A percentile compares a stretch with the other conserved stretches of the same genome.
Conservation (phyloP, 2,329 filamentous ascomycete genomes). For the Coniochaeta prunicola region DNA sequence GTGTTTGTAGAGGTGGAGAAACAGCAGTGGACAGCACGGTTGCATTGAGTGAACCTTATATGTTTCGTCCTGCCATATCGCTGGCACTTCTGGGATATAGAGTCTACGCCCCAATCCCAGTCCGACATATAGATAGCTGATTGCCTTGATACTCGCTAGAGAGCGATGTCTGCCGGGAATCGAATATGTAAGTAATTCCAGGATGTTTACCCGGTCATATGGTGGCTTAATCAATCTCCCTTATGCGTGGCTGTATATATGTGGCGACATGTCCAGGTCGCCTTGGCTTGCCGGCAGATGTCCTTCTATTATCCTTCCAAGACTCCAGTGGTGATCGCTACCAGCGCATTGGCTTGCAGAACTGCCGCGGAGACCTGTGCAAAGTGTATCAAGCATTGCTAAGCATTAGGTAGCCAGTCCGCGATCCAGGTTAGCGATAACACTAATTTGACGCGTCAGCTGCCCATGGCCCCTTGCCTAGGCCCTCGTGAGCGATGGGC, state of each 20-base stretch:
- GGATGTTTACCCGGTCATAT: slow-evolving; percentile 1
- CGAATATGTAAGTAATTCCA: neutral
- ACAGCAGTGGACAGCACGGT: neutral
- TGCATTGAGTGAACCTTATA: neutral
- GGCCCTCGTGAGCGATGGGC: neutral
- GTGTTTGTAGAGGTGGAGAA: neutral
- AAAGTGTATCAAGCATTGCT: neutral
- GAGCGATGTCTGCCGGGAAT: neutral
- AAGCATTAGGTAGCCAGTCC: neutral
- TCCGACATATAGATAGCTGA: neutral
- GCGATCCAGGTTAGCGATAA: neutral
- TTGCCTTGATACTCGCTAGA: neutral
- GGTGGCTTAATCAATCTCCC: neutral
- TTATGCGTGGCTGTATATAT: neutral
- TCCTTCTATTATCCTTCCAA: neutral
- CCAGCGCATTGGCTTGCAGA: neutral
- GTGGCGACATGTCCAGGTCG: neutral
- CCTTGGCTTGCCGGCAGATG: neutral
- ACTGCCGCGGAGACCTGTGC: neutral
- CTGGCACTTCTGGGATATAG: neutral
- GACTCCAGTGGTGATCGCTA: neutral
- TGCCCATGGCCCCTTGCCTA: neutral
- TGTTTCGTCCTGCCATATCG: neutral
- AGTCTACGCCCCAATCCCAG: neutral
- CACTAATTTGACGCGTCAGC: neutral